Evolutionary conservation across 257 asterid species (phyloP).

Genomic region (Solanum bulbocastanum): DNA sequence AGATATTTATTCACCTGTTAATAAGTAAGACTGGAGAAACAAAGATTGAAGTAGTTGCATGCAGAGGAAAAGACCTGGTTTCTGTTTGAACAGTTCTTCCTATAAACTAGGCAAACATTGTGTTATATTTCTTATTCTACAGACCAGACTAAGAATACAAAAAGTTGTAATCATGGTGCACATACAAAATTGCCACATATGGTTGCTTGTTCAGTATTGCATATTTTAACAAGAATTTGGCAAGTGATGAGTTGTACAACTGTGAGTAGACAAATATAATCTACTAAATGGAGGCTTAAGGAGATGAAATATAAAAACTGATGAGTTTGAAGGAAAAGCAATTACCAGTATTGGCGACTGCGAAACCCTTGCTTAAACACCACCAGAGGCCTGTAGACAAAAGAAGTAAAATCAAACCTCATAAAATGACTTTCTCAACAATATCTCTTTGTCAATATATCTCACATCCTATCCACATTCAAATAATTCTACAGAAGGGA

Average conservation of each 20-base stretch:
- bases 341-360: slow-evolving; percentile 74
- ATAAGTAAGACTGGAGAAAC: neutral
- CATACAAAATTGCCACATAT: neutral
- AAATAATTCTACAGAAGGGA: neutral
- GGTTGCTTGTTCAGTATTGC: neutral
- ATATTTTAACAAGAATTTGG: neutral
- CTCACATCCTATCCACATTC: neutral
- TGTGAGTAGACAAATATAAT: neutral
- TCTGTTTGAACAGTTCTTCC: neutral
- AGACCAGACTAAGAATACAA: neutral
- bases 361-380: slow-evolving; percentile 85
- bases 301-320: neutral
- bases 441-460: neutral
- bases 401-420: neutral
- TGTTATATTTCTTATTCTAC: neutral
- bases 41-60: neutral
- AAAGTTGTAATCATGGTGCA: neutral
- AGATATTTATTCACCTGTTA: neutral
- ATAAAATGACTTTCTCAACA: neutral
- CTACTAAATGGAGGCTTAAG: neutral
- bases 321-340: neutral
- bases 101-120: neutral
- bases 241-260: neutral
- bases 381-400: slow-evolving; percentile 54
- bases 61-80: neutral